Percentiles rank a stretch among this genome's conserved stretches.
These are phyloP conservation scores for Scleromitrula shiraiana DNA, from an alignment of 2,329 filamentous ascomycete genomes.

Conservation along the genomic window DNA sequence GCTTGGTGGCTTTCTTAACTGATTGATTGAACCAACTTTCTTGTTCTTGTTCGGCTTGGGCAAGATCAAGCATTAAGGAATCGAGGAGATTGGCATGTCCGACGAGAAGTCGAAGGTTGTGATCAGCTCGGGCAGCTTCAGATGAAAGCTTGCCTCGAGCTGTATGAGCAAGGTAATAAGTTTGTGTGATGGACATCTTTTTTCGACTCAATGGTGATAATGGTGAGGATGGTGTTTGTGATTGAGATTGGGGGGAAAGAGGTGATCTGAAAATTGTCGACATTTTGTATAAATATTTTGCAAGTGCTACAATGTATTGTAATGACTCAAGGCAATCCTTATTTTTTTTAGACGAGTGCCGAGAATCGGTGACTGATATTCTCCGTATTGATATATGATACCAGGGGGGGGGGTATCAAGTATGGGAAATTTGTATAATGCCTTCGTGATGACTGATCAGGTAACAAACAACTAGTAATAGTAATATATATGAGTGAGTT, in stretches of 20 bases:
- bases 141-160: slow-evolving; percentile 91
- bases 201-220: slow-evolving; percentile 45
- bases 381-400: slow-evolving; percentile 3
- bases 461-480: no score
- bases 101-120: slow-evolving; percentile 90
- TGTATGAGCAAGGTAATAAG: slow-evolving; percentile 96
- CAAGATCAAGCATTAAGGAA: slow-evolving; percentile 82
- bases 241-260: slow-evolving; percentile 11
- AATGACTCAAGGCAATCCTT: slow-evolving; percentile 23
- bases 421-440: neutral
- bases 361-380: slow-evolving; percentile 18
- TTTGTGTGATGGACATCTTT: slow-evolving; percentile 96
- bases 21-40: slow-evolving; percentile 98
- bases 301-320: slow-evolving; percentile 12
- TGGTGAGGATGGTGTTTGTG: slow-evolving; percentile 15
- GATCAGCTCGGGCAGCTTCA: slow-evolving; percentile 83
- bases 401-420: slow-evolving; percentile 6
- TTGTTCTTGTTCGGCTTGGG: slow-evolving; percentile 90
- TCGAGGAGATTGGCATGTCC: slow-evolving; percentile 98
- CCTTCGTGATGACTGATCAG: neutral
- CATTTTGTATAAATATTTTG: slow-evolving; percentile 21
- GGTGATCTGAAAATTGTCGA: slow-evolving; percentile 21
- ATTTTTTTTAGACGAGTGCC: slow-evolving; percentile 22
- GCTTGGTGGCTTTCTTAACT: slow-evolving; percentile 62
- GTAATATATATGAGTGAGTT: no score